phyloP scores from a whole-genome alignment of 768 basidiomycete species.

The Daedaleopsis sinensis region DNA sequence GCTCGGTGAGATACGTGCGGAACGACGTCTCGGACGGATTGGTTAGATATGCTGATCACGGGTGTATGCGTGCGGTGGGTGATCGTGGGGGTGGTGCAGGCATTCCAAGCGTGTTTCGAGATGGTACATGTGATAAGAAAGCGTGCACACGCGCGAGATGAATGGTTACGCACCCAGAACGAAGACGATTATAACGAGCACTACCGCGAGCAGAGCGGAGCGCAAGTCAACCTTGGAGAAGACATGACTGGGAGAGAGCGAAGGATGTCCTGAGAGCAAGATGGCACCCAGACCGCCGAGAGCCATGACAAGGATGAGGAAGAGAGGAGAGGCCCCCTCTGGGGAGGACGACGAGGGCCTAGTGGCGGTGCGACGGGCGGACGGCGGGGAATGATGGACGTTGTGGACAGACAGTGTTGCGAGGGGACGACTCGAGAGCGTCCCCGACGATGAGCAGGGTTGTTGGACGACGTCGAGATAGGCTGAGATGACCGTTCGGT shows the following conservation, averaged over 20 bases:
- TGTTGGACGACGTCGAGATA: background rate
- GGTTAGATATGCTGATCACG: conserved; percentile 80
- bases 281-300: conserved; percentile 63
- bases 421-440: conserved; percentile 26
- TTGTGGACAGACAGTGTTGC: conserved; percentile 28
- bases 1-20: conserved; percentile 94
- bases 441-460: conserved; percentile 25
- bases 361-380: conserved; percentile 27
- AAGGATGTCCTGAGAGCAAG: conserved; percentile 57
- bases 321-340: conserved; percentile 47
- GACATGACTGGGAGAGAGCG: conserved; percentile 40
- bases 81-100: background rate
- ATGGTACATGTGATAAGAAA: conserved; percentile 6
- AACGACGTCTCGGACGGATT: conserved; percentile 96
- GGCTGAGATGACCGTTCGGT: conserved; percentile 7
- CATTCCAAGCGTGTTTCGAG: background rate
- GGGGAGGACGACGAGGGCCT: conserved; percentile 26
- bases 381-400: conserved; percentile 15
- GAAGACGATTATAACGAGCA: conserved; percentile 68
- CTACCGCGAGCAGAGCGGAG: conserved; percentile 69
- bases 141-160: conserved; percentile 12
- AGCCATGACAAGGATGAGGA: conserved; percentile 68
- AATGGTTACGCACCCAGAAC: conserved; percentile 62
- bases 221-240: conserved; percentile 64
- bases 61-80: background rate